Evolutionary conservation across 2,329 filamentous ascomycete species (phyloP).

Genomic region (Penicillium brasilianum): DNA sequence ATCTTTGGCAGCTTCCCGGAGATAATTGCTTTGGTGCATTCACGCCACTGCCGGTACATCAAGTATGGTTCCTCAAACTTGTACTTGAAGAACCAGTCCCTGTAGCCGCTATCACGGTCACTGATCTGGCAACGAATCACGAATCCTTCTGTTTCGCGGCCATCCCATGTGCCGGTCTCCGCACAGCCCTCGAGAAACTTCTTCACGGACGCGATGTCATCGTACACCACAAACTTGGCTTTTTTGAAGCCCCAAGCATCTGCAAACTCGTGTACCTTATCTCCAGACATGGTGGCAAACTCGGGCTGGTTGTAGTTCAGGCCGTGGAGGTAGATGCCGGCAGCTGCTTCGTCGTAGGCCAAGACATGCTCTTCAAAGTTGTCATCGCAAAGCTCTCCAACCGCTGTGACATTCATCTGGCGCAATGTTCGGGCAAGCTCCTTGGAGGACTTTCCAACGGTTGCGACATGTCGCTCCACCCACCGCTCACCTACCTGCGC

Average conservation of each 20-base stretch:
- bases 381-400: slow-evolving; percentile 96
- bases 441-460: slow-evolving; percentile 75
- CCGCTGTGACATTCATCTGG: slow-evolving; percentile 85
- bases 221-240: slow-evolving; percentile 76
- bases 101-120: slow-evolving; percentile 60
- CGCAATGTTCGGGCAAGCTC: slow-evolving; percentile 79
- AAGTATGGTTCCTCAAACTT: slow-evolving; percentile 99
- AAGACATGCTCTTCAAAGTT: slow-evolving; percentile 96
- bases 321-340: slow-evolving; percentile 92
- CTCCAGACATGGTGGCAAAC: slow-evolving; percentile 84
- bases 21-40: slow-evolving; percentile 92
- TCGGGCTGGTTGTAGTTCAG: slow-evolving; percentile 94
- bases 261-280: slow-evolving; percentile 86
- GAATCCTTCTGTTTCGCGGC: slow-evolving; percentile 94
- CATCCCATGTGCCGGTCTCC: slow-evolving; percentile 86
- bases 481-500: slow-evolving; percentile 81
- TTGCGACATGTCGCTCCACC: slow-evolving; percentile 77
- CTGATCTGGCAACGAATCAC: slow-evolving; percentile 85
- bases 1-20: slow-evolving; percentile 72
- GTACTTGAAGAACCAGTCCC: slow-evolving; percentile 99
- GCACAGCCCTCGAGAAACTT: slow-evolving; percentile 81
- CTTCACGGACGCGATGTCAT: slow-evolving; percentile 75
- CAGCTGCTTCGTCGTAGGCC: slow-evolving; percentile 78
- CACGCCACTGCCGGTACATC: slow-evolving; percentile 98
- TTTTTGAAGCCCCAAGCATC: slow-evolving; percentile 93